A percentile compares a stretch with the other conserved stretches of the same genome.
Evolutionary conservation across 768 basidiomycete genomes (phyloP).

Genomic region (Trametes cubensis): DNA sequence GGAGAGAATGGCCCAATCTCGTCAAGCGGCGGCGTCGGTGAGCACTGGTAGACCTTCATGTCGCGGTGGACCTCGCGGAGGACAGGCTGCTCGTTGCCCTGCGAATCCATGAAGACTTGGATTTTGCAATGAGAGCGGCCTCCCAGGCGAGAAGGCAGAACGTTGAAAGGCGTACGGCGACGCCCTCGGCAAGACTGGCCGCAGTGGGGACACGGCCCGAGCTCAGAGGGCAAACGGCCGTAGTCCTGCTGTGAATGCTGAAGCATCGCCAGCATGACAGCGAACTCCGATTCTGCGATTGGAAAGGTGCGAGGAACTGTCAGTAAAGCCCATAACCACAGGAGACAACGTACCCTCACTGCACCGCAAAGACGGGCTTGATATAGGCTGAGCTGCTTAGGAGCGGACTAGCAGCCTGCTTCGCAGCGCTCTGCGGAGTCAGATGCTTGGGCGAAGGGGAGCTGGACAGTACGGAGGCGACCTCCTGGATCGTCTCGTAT

Average conservation of each 20-base stretch:
- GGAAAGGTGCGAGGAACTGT: slow-evolving; percentile 54
- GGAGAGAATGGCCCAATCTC: slow-evolving; percentile 48
- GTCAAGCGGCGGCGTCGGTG: slow-evolving; percentile 42
- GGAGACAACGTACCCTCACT: slow-evolving; percentile 53
- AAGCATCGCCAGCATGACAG: slow-evolving; percentile 74
- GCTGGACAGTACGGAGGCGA: slow-evolving; percentile 42
- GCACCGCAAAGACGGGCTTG: slow-evolving; percentile 67
- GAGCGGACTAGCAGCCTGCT: slow-evolving; percentile 10
- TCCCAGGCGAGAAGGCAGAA: slow-evolving; percentile 48
- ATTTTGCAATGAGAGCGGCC: slow-evolving; percentile 36
- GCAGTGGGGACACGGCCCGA: too few species aligned
- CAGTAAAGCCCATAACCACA: neutral
- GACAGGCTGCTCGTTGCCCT: slow-evolving; percentile 27
- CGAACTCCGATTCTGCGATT: slow-evolving; percentile 69
- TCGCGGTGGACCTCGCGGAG: too few species aligned
- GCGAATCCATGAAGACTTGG: slow-evolving; percentile 25
- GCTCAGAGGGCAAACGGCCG: slow-evolving; percentile 71
- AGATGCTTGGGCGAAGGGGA: slow-evolving; percentile 31
- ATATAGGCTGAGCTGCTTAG: slow-evolving; percentile 47
- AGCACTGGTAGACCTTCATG: slow-evolving; percentile 33
- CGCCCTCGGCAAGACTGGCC: slow-evolving; percentile 65
- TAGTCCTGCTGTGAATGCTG: slow-evolving; percentile 73
- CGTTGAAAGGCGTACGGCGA: slow-evolving; percentile 71
- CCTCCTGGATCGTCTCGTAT: slow-evolving; percentile 83
- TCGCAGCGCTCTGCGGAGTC: slow-evolving; percentile 13